phyloP scores from a whole-genome alignment of 176 grass and related monocot species.

The Oryza longistaminata region DNA sequence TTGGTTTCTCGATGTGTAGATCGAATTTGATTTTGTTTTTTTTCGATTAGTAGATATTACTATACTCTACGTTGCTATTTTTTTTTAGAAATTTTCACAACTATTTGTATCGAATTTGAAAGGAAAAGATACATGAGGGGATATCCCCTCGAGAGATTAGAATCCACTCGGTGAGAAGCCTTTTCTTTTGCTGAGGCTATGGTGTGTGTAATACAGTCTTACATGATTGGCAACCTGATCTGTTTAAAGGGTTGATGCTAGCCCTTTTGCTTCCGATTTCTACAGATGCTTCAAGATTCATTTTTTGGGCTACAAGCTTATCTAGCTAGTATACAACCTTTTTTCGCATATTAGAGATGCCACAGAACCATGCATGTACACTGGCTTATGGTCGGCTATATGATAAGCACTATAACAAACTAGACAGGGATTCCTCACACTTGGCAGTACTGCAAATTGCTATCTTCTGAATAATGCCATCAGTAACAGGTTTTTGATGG shows the following conservation, averaged over 20 bases:
- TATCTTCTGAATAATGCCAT: background rate
- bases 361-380: background rate
- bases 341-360: background rate
- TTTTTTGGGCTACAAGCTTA: background rate
- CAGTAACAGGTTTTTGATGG: too few species aligned
- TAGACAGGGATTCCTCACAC: background rate
- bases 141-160: too few species aligned
- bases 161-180: background rate
- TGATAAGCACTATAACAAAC: slow-evolving; percentile 8
- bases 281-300: background rate
- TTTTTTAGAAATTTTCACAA: too few species aligned
- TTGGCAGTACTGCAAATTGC: slow-evolving; percentile 12
- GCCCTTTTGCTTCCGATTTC: background rate
- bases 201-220: background rate
- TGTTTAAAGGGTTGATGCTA: background rate
- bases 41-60: too few species aligned
- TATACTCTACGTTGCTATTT: too few species aligned
- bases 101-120: too few species aligned
- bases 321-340: too few species aligned
- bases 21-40: too few species aligned
- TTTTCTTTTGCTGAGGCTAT: background rate
- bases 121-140: too few species aligned
- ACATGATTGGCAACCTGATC: background rate
- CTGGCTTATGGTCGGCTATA: slow-evolving; percentile 24
- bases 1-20: background rate